These are phyloP conservation scores for Boletus barrowsii DNA, from an alignment of 768 basidiomycete genomes.

Conservation along the genomic window DNA sequence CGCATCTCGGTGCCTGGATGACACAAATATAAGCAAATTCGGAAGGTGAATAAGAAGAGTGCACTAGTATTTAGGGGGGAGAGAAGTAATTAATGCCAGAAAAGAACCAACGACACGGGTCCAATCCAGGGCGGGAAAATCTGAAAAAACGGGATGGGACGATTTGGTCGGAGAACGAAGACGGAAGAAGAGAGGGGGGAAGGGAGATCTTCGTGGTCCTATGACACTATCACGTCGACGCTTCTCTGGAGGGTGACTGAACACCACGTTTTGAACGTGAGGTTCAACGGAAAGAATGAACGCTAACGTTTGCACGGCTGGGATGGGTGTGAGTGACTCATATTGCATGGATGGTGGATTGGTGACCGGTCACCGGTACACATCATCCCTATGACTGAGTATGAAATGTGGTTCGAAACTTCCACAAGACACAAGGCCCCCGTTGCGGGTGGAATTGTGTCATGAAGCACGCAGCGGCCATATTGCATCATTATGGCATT, in stretches of 20 bases:
- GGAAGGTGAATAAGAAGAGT: not conserved
- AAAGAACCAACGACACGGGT: not conserved
- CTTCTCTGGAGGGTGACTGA: not conserved
- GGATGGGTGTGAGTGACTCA: not conserved
- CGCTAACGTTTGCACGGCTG: slow-evolving; percentile 1
- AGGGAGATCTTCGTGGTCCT: not conserved
- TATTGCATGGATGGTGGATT: not conserved
- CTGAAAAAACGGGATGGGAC: not conserved
- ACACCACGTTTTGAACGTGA: not conserved
- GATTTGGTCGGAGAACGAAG: slow-evolving; percentile 1
- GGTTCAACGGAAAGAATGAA: not conserved
- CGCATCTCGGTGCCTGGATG: slow-evolving; percentile 16
- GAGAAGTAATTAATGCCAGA: not conserved
- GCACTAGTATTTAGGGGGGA: not conserved
- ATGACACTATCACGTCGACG: not conserved
- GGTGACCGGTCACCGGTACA: not conserved
- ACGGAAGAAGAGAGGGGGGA: not conserved
- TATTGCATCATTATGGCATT: slow-evolving; percentile 20
- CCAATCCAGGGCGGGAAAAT: not conserved
- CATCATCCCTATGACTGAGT: slow-evolving; percentile 4
- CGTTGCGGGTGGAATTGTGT: slow-evolving; percentile 5
- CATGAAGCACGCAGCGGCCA: slow-evolving; percentile 12
- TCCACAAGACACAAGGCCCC: slow-evolving; percentile 9
- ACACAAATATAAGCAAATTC: slow-evolving; percentile 12
- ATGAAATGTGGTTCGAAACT: slow-evolving; percentile 1